phyloP scores from a whole-genome alignment of 106 monocot species.

The Narthecium ossifragum region DNA sequence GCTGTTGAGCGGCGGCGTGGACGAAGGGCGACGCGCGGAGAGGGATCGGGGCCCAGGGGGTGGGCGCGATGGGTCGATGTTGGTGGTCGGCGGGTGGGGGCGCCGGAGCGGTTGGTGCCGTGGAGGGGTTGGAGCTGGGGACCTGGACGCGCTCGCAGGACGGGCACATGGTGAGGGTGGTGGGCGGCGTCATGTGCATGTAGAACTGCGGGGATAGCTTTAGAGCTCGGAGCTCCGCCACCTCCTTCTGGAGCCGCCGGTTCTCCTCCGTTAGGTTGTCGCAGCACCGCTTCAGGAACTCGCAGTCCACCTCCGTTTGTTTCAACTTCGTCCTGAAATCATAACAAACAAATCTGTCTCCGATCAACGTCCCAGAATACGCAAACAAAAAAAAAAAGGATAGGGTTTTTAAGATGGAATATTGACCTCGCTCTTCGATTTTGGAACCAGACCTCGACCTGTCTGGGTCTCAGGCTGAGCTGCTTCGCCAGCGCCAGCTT shows the following conservation, averaged over 20 bases:
- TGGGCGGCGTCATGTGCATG: slow-evolving; percentile 91
- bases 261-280: slow-evolving; percentile 93
- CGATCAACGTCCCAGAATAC: too few species aligned
- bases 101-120: background rate
- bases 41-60: slow-evolving; percentile 16
- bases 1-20: slow-evolving; percentile 12
- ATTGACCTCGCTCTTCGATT: slow-evolving; percentile 72
- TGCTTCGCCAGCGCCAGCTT: slow-evolving; percentile 66
- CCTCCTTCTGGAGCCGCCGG: slow-evolving; percentile 81
- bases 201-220: slow-evolving; percentile 89
- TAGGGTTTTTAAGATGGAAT: background rate
- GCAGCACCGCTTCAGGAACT: slow-evolving; percentile 87
- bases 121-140: slow-evolving; percentile 4
- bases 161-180: slow-evolving; percentile 97
- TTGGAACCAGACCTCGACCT: slow-evolving; percentile 93
- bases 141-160: slow-evolving; percentile 80
- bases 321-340: slow-evolving; percentile 84
- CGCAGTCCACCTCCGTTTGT: slow-evolving; percentile 98
- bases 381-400: too few species aligned
- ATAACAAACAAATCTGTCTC: background rate
- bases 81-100: background rate
- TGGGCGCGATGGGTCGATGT: background rate
- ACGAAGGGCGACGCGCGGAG: slow-evolving; percentile 20
- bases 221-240: slow-evolving; percentile 81
- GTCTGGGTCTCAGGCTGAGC: slow-evolving; percentile 60